Evolutionary conservation across 1,284 basidiomycete species (phyloP).

Genomic region (Boletus sp.): DNA sequence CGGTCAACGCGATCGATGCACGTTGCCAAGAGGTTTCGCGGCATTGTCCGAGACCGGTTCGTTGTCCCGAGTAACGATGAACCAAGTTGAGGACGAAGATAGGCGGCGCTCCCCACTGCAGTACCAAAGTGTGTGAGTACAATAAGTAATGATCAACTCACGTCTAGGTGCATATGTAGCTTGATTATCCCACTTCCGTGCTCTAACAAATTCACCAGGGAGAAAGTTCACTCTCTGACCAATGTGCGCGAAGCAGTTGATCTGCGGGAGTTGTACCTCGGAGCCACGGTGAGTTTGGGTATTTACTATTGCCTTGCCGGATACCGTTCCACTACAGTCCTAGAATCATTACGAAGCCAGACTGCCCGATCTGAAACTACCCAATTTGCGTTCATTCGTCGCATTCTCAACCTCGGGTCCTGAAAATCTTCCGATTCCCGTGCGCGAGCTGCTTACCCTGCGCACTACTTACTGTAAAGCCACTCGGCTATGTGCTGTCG

Average conservation of each 20-base stretch:
- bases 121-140: no score
- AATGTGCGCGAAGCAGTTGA: constrained; percentile 6
- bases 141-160: no score
- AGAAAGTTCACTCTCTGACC: constrained; percentile 11
- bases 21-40: no score
- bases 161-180: not conserved
- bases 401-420: not conserved
- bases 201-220: not conserved
- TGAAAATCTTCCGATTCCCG: constrained; percentile 5
- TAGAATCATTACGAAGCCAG: constrained; percentile 3
- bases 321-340: not conserved
- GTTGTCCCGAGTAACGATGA: no score
- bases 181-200: constrained; percentile 3
- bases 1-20: no score
- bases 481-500: not conserved
- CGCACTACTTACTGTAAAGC: constrained; percentile 11
- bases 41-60: no score
- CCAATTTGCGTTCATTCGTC: not conserved
- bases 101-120: no score
- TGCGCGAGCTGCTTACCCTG: constrained; percentile 6
- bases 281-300: constrained; percentile 9
- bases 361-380: not conserved
- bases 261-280: not conserved
- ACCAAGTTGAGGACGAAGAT: no score
- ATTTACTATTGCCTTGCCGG: not conserved